phyloP scores from a whole-genome alignment of 176 grass and related monocot species.

The Paspalum notatum region DNA sequence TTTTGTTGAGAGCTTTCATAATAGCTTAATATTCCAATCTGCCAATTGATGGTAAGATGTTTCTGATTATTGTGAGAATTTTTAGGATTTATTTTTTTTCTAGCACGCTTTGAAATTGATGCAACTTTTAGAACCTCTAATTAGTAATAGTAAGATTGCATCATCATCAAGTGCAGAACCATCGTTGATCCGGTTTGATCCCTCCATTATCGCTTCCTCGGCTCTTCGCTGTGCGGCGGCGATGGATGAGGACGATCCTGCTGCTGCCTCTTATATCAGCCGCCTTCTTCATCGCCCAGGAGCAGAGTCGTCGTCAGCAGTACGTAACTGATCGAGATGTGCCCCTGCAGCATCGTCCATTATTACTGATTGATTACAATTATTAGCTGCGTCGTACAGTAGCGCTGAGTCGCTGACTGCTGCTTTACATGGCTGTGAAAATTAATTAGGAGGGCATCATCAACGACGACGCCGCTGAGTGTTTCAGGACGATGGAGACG shows the following conservation, averaged over 20 bases:
- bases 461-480: slow-evolving; percentile 2
- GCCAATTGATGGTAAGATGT: too few relatives aligned
- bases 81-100: too few relatives aligned
- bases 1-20: too few relatives aligned
- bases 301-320: too few relatives aligned
- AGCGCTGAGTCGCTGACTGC: not conserved
- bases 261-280: not conserved
- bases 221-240: slow-evolving; percentile 44
- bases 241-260: slow-evolving; percentile 11
- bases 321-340: not conserved
- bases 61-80: too few relatives aligned
- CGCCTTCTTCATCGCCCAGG: not conserved
- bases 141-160: too few relatives aligned
- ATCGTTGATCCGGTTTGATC: slow-evolving; percentile 45
- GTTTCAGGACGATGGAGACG: slow-evolving; percentile 43
- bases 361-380: not conserved
- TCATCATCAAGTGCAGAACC: slow-evolving; percentile 32
- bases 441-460: not conserved
- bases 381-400: not conserved
- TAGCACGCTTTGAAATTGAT: too few relatives aligned
- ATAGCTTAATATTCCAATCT: too few relatives aligned
- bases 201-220: slow-evolving; percentile 49
- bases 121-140: too few relatives aligned
- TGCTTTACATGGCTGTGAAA: not conserved
- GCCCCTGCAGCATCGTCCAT: not conserved